Percentiles rank a stretch among this genome's conserved stretches.
These are phyloP conservation scores for Epichloe sibirici DNA, from an alignment of 2,329 filamentous ascomycete species.

Conservation along the genomic window DNA sequence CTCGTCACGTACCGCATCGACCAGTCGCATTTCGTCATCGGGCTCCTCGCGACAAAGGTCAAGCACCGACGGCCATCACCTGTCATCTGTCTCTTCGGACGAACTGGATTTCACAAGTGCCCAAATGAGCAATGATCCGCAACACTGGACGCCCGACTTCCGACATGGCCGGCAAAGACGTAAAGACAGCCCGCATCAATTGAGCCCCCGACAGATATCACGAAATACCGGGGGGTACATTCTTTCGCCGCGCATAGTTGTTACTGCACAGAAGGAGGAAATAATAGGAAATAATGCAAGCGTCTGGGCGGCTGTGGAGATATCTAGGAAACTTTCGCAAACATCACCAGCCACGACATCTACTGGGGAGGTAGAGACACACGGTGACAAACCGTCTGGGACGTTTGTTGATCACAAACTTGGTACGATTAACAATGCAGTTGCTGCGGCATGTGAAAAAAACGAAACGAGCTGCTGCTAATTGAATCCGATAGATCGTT, in stretches of 20 bases:
- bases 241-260: constrained; percentile 29
- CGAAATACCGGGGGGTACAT: constrained; percentile 12
- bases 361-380: not conserved
- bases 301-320: constrained; percentile 38
- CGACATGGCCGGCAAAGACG: not conserved
- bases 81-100: constrained; percentile 2
- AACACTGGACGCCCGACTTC: not conserved
- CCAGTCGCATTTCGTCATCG: constrained; percentile 1
- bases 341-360: constrained; percentile 5
- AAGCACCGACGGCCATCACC: not conserved
- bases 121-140: too few species aligned
- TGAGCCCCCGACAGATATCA: constrained; percentile 7
- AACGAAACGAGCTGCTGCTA: not conserved
- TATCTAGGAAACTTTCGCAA: constrained; percentile 28
- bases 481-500: constrained; percentile 14
- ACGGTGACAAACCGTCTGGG: not conserved
- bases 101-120: not conserved
- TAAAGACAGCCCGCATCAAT: not conserved
- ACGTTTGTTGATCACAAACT: constrained; percentile 10
- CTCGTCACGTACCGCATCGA: constrained; percentile 1
- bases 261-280: constrained; percentile 29
- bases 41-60: not conserved
- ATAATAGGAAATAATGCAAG: constrained; percentile 20
- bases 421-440: constrained; percentile 9
- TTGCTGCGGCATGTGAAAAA: not conserved